Conservation (phyloP, 495 filamentous ascomycete species). For the Chlorociboria aeruginascens region DNA sequence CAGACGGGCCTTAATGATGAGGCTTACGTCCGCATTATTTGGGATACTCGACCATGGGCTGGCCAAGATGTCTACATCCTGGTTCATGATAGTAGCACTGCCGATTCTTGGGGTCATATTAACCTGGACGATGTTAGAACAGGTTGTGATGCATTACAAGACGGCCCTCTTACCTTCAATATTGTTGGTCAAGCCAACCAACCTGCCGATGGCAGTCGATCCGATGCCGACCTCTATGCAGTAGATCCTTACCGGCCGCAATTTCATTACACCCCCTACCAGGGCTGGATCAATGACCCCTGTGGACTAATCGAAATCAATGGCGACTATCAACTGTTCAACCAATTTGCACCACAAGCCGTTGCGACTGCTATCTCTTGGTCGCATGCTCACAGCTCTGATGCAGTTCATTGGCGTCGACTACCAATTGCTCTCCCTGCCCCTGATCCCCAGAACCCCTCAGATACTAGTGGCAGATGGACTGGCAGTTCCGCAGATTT, state of each 20-base stretch:
- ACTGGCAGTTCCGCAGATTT: conserved; percentile 7
- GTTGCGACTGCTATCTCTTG: conserved; percentile 29
- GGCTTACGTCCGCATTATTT: conserved; percentile 10
- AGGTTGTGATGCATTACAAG: conserved; percentile 11
- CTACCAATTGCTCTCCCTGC: conserved; percentile 24
- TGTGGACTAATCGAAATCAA: conserved; percentile 13
- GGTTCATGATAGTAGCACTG: conserved; percentile 10
- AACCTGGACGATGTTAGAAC: conserved; percentile 12
- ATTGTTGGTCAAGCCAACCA: conserved; percentile 14
- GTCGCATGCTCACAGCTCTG: conserved; percentile 29
- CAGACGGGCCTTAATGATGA: conserved; percentile 12
- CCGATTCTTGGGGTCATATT: conserved; percentile 9
- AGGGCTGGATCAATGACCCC: conserved; percentile 18
- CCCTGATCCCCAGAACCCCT: conserved; percentile 12
- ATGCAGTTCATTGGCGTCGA: conserved; percentile 32
- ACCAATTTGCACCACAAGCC: too few species aligned
- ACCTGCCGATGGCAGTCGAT: neutral
- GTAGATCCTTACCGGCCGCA: conserved; percentile 10
- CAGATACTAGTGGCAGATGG: conserved; percentile 18
- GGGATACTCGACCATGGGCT: conserved; percentile 11
- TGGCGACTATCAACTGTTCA: conserved; percentile 25
- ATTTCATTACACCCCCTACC: conserved; percentile 15
- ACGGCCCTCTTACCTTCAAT: conserved; percentile 8
- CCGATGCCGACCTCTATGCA: conserved; percentile 1
- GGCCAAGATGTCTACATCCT: conserved; percentile 10